Base-by-base conservation (phyloP, 2,329 filamentous ascomycete genomes). In the Bipolaris victoriae region DNA sequence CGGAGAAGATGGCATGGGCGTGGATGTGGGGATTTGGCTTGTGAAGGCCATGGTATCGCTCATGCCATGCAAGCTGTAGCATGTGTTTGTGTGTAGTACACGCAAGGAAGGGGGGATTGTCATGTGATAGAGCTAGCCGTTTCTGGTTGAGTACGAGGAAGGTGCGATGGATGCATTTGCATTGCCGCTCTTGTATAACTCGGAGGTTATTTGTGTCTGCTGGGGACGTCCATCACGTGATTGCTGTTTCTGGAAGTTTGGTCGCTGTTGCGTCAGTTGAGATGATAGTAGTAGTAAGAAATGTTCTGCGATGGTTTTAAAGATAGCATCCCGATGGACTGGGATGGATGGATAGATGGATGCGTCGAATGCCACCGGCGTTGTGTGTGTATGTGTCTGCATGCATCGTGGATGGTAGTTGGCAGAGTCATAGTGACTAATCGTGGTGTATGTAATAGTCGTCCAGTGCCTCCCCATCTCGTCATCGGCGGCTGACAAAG, bases 1-100 rank as follows among this genome's bases (percentile, higher is more conserved):
- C 50, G 24, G 16, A 48, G 40, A 59, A 56, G 53, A 55, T 52
- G 53, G 49, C 48, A 49, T 57, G 39, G 36, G 24, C 31, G 7
- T 60, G 49, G 57, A 50, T 18, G 29, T 24, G 5, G 22, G 20
- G 20, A 24, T 41, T 41, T 7, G 7, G 20, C 15, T 24, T 13
- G 39, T 22, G 35, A 36, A 31, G 43, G 43, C 24, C 48, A 39
- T 49, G 47, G 40, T 20, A 22, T 39, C 36, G 7, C 31, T 31
- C 22, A 37, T 29, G n/a, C 43, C 43, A 53, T 44, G 53, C 44
- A 31, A 16, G 22, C 22, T 40, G 18, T 43, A 15, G 22, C n/a
- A 47, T 11, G 29, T 22, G 20, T 3, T 43, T 31, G 43, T 10
- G 10, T 26, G 7, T 5, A 31, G 15, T 13, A 31, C 29, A 31